Evolutionary conservation across 192 early-diverging fungal genomes (phyloP).

Genomic region (Funneliformis mosseae): DNA sequence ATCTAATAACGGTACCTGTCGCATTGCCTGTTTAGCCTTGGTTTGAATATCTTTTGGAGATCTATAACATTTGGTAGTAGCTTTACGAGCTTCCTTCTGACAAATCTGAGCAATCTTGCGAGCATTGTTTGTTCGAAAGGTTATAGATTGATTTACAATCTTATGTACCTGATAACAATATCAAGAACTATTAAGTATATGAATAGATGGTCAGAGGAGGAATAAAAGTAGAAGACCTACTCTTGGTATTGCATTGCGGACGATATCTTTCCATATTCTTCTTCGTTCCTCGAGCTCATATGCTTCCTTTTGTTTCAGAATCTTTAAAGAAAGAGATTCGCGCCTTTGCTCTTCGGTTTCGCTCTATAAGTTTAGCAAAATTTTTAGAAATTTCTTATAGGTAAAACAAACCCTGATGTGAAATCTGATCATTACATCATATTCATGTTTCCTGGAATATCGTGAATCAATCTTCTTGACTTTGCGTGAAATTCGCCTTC

Average conservation of each 20-base stretch:
- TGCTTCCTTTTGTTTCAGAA: conserved; percentile 32
- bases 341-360: conserved; percentile 16
- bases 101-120: conserved; percentile 72
- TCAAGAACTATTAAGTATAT: background rate
- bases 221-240: conserved; percentile 9
- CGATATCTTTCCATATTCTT: conserved; percentile 42
- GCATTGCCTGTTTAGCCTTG: conserved; percentile 66
- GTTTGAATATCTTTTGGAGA: conserved; percentile 64
- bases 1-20: conserved; percentile 42
- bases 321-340: conserved; percentile 24
- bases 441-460: background rate
- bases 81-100: conserved; percentile 72
- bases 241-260: conserved; percentile 45
- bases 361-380: conserved; percentile 10
- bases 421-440: background rate
- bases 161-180: conserved; percentile 45
- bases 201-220: background rate
- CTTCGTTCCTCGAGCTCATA: conserved; percentile 35
- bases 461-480: conserved; percentile 11
- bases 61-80: conserved; percentile 52
- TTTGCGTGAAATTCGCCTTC: conserved; percentile 1
- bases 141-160: conserved; percentile 49
- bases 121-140: conserved; percentile 59
- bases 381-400: background rate
- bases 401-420: background rate